Conservation (phyloP, 2,329 filamentous ascomycete genomes). For the Aspergillus jensenii region DNA sequence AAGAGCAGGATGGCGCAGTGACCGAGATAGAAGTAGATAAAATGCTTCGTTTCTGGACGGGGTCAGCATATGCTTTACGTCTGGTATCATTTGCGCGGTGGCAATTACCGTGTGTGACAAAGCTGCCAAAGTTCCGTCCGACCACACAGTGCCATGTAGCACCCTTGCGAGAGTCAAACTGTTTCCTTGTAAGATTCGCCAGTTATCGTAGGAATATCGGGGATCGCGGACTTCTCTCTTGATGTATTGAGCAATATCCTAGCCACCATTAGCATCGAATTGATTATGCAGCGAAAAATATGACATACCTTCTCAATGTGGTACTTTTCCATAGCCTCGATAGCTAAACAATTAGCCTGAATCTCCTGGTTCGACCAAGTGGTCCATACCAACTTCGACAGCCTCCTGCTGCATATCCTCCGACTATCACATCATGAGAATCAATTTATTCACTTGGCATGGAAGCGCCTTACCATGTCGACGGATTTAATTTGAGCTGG, state of each 20-base stretch:
- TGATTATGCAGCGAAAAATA: background rate
- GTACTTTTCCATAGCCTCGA: slow-evolving; percentile 70
- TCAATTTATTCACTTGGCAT: slow-evolving; percentile 10
- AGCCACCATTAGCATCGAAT: slow-evolving; percentile 9
- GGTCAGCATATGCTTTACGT: slow-evolving; percentile 10
- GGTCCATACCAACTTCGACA: slow-evolving; percentile 82
- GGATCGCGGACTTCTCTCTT: slow-evolving; percentile 73
- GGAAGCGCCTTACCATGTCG: slow-evolving; percentile 74
- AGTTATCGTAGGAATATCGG: slow-evolving; percentile 18
- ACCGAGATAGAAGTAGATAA: slow-evolving; percentile 99
- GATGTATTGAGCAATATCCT: slow-evolving; percentile 96
- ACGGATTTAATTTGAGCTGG: slow-evolving; percentile 95
- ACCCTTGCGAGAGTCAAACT: slow-evolving; percentile 97
- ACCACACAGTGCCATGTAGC: slow-evolving; percentile 99
- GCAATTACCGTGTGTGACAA: slow-evolving; percentile 86
- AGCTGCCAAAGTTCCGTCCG: slow-evolving; percentile 97
- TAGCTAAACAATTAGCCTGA: slow-evolving; percentile 52
- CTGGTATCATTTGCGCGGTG: background rate
- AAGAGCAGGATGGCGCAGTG: slow-evolving; percentile 98
- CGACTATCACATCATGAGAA: slow-evolving; percentile 58
- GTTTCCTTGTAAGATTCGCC: slow-evolving; percentile 23
- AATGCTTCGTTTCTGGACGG: slow-evolving; percentile 89
- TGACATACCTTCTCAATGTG: slow-evolving; percentile 66
- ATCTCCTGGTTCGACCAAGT: background rate
- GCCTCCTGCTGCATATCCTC: slow-evolving; percentile 97